Base-by-base conservation (phyloP, 768 basidiomycete species). In the Cystofilobasidium capitatum region DNA sequence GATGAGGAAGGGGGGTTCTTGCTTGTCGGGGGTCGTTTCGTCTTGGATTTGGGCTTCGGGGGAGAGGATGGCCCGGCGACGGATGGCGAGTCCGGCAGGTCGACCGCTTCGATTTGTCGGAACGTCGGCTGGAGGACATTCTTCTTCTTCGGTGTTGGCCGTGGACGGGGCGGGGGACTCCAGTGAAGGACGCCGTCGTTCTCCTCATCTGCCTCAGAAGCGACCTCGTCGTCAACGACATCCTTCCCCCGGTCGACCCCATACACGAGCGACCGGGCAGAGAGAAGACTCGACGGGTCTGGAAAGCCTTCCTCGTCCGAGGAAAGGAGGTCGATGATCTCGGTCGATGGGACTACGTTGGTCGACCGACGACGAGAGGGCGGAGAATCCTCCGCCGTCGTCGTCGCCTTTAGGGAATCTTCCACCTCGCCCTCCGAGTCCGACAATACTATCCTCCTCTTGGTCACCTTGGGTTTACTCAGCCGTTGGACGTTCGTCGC, bases 351-450 rank as follows among this genome's bases (percentile, higher is more conserved):
- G 45, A 5, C 12, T 29, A 58, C 8, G 36, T 12, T 36, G 9
- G 12, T 58, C 13, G 33, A 58, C 17, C 35, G 22, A 14, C 6
- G 14, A 24, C 24, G 35, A 37, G 37, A 7, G 35, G 49, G 12
- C 49, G 49, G 17, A 12, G 49, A 51, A 24, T 51, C n/a, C n/a
- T n/a, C n/a, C n/a, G n/a, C n/a, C n/a, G n/a, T n/a, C n/a, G n/a
- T n/a, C n/a, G n/a, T n/a, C n/a, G n/a, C n/a, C n/a, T n/a, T n/a
- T n/a, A n/a, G n/a, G n/a, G n/a, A 3, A 10, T n/a, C 9, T 29
- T 51, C 49, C 24, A 24, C 31, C 31, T 33, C 51, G 51, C 33
- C 51, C 29, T 55, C 59, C 40, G 59, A 61, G 22, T 61, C 59
- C 12, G 59, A 61, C 24, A 61, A 24, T 16, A 61, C 12, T 37